Conservation (phyloP, 306 rosid species). For the Dalbergia cochinchinensis region DNA sequence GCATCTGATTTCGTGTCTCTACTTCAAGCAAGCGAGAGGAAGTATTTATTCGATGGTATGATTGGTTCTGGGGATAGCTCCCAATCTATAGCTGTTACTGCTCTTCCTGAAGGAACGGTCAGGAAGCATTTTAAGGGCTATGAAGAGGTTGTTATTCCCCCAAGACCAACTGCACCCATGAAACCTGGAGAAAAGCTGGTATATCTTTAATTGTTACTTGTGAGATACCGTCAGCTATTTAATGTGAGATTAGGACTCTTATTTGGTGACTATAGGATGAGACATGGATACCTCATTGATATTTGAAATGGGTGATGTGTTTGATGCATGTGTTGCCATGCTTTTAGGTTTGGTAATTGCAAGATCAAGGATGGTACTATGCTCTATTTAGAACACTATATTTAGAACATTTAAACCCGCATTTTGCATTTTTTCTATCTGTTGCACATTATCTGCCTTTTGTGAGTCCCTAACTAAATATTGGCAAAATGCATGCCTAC, state of each 20-base stretch:
- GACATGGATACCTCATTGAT: constrained; percentile 25
- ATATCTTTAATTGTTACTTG: constrained; percentile 46
- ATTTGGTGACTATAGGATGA: constrained; percentile 34
- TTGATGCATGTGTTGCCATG: constrained; percentile 37
- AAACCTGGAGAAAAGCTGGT: constrained; percentile 99
- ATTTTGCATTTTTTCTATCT: constrained; percentile 27
- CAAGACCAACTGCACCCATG: constrained; percentile 87
- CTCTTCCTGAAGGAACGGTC: constrained; percentile 97
- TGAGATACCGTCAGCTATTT: constrained; percentile 43
- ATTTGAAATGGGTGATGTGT: constrained; percentile 33
- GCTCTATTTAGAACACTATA: constrained; percentile 1
- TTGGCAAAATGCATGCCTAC: constrained; percentile 23
- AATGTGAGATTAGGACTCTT: constrained; percentile 6
- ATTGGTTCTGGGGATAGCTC: constrained; percentile 74
- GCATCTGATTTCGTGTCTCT: constrained; percentile 75
- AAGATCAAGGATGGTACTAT: constrained; percentile 13
- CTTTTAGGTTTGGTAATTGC: constrained; percentile 29
- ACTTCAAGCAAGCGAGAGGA: constrained; percentile 89
- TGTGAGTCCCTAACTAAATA: neutral
- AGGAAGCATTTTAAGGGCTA: constrained; percentile 84
- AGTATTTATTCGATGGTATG: constrained; percentile 72
- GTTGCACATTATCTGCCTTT: constrained; percentile 18
- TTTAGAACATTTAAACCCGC: constrained; percentile 21
- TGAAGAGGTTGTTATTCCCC: constrained; percentile 91
- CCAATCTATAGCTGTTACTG: constrained; percentile 67